A percentile compares a stretch with the other conserved stretches of the same genome.
These are phyloP conservation scores for Fusarium udum DNA, from an alignment of 2,329 filamentous ascomycete genomes.

Conservation along the genomic window DNA sequence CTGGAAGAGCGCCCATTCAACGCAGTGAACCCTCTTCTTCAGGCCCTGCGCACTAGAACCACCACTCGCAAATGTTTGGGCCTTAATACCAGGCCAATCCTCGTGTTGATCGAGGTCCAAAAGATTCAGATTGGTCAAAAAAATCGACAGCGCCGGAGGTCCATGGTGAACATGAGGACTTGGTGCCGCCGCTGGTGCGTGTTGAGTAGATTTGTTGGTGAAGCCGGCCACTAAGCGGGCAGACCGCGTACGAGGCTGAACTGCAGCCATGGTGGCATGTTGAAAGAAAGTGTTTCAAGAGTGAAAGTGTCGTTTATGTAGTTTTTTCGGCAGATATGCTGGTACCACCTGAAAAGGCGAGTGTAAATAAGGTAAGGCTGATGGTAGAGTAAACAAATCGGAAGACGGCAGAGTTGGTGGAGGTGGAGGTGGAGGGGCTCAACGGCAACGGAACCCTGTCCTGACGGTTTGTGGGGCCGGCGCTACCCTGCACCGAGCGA, in stretches of 20 bases:
- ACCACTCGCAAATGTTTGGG: conserved; percentile 71
- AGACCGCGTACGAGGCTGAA: conserved; percentile 42
- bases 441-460: not conserved
- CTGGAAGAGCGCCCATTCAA: conserved; percentile 92
- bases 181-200: not conserved
- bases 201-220: conserved; percentile 33
- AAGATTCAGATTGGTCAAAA: conserved; percentile 84
- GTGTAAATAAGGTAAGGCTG: conserved; percentile 38
- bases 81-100: conserved; percentile 83
- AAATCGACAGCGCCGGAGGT: conserved; percentile 53
- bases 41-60: conserved; percentile 75
- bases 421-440: conserved; percentile 18
- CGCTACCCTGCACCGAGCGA: conserved; percentile 21
- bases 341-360: conserved; percentile 28
- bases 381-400: conserved; percentile 36
- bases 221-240: conserved; percentile 42
- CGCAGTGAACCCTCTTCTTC: conserved; percentile 81
- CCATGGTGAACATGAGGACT: conserved; percentile 24
- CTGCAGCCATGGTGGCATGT: conserved; percentile 41
- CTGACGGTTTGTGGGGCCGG: conserved; percentile 28
- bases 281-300: not conserved
- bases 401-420: conserved; percentile 8
- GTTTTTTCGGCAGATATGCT: conserved; percentile 22
- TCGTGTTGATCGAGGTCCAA: conserved; percentile 78
- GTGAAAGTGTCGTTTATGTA: conserved; percentile 9